Evolutionary conservation across 1,139 yeast species (phyloP).

Genomic region (Sugiyamaella sp.): DNA sequence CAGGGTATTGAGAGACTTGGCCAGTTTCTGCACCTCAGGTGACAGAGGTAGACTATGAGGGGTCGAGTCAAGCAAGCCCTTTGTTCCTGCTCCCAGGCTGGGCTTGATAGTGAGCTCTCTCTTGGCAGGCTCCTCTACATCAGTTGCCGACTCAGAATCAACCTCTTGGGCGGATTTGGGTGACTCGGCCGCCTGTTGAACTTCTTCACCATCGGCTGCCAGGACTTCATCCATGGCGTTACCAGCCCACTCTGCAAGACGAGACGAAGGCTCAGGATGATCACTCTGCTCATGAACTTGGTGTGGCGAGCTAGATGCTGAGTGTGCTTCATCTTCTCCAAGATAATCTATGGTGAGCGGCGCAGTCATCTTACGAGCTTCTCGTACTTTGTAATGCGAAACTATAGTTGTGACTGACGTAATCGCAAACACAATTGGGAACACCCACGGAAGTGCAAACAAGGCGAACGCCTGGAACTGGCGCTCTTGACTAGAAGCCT

Average conservation of each 20-base stretch:
- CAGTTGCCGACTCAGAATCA: conserved; percentile 8
- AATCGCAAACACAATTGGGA: conserved; percentile 34
- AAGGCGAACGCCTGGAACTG: conserved; percentile 27
- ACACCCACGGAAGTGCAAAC: conserved; percentile 31
- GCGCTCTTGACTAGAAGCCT: conserved; percentile 27
- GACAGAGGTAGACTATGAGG: conserved; percentile 31
- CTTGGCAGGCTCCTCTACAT: conserved; percentile 1
- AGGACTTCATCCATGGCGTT: conserved; percentile 30
- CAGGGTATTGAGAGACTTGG: conserved; percentile 59
- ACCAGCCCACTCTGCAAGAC: conserved; percentile 33
- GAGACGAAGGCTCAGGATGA: conserved; percentile 21
- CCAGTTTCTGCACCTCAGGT: conserved; percentile 51
- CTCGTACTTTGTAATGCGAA: conserved; percentile 32
- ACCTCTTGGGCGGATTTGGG: conserved; percentile 9
- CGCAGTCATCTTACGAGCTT: conserved; percentile 25
- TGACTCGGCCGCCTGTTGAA: not conserved
- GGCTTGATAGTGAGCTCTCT: conserved; percentile 35
- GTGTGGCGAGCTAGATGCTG: not conserved
- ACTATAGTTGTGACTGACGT: conserved; percentile 33
- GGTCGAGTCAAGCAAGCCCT: conserved; percentile 31
- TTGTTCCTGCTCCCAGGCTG: conserved; percentile 26
- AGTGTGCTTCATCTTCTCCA: conserved; percentile 1
- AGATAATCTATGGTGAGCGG: conserved; percentile 3
- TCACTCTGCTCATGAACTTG: conserved; percentile 1
- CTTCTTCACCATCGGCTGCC: conserved; percentile 19